Percentiles rank a stretch among this genome's conserved stretches.
phyloP scores from a whole-genome alignment of 768 basidiomycete genomes.

The Suillus fuscotomentosus region DNA sequence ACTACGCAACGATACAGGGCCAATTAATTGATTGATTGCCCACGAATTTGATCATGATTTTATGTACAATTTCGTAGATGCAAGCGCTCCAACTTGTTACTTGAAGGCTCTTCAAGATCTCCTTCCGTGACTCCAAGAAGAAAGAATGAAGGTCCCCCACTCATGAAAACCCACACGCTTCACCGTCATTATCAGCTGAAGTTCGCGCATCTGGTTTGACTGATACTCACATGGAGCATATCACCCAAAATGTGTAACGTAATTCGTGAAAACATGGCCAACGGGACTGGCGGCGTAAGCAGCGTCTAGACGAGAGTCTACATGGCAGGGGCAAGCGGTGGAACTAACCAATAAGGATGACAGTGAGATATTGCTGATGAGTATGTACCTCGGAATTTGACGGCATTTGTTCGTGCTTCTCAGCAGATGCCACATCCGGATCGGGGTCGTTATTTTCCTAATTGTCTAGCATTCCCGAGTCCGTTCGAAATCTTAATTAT shows the following conservation, averaged over 20 bases:
- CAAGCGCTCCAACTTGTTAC: neutral
- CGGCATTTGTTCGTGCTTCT: conserved; percentile 12
- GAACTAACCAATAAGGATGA: conserved; percentile 27
- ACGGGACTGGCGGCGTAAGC: conserved; percentile 19
- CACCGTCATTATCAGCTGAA: neutral
- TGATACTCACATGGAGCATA: conserved; percentile 29
- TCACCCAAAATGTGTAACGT: conserved; percentile 36
- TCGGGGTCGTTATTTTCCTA: neutral
- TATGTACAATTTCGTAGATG: neutral
- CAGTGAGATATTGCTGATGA: conserved; percentile 21
- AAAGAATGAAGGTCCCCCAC: conserved; percentile 24
- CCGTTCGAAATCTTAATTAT: conserved; percentile 33
- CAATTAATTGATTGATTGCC: neutral
- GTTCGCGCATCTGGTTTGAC: neutral
- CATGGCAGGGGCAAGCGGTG: no score
- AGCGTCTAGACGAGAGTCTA: neutral
- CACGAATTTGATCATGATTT: neutral
- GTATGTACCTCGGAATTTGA: neutral
- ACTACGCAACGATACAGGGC: neutral
- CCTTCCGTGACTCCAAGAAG: conserved; percentile 27
- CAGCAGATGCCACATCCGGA: conserved; percentile 1
- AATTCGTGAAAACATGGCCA: conserved; percentile 37
- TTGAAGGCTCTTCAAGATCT: conserved; percentile 15
- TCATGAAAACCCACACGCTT: conserved; percentile 30
- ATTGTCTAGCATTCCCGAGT: conserved; percentile 27